Conservation (phyloP, 2,329 filamentous ascomycete genomes). For the Myriosclerotinia scirpicola region DNA sequence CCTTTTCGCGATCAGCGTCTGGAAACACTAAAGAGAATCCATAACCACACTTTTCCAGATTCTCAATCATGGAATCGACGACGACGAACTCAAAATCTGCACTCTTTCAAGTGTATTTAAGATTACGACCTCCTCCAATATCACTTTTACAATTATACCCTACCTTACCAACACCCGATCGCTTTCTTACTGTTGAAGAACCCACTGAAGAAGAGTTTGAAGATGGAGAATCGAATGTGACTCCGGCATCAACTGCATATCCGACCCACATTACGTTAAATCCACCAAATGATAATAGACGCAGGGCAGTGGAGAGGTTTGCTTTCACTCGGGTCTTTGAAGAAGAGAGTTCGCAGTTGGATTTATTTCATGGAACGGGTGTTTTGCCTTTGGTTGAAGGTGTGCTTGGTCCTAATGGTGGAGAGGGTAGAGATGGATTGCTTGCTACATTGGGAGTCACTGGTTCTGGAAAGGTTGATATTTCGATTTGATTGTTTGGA, state of each 20-base stretch:
- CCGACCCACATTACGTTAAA: constrained; percentile 74
- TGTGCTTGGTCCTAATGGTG: constrained; percentile 69
- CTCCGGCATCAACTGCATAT: constrained; percentile 37
- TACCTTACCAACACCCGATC: constrained; percentile 51
- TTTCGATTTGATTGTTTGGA: neutral
- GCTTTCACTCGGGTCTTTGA: constrained; percentile 93
- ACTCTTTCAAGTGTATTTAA: constrained; percentile 89
- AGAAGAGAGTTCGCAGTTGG: constrained; percentile 78
- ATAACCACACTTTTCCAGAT: neutral
- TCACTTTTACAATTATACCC: constrained; percentile 42
- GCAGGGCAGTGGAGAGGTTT: constrained; percentile 88
- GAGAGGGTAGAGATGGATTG: constrained; percentile 82
- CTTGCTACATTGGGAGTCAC: constrained; percentile 92
- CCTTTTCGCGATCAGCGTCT: constrained; percentile 1
- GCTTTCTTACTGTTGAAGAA: constrained; percentile 77
- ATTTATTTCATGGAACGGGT: constrained; percentile 80
- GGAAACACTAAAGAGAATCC: neutral
- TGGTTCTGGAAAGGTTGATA: constrained; percentile 84
- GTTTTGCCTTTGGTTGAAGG: constrained; percentile 76
- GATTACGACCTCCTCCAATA: constrained; percentile 66
- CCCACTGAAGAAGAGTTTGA: constrained; percentile 47
- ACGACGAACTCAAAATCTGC: constrained; percentile 50
- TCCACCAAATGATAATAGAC: constrained; percentile 77
- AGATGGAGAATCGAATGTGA: constrained; percentile 5
- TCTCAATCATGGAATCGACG: constrained; percentile 41